Percentiles rank a stretch among this genome's conserved stretches.
phyloP scores from a whole-genome alignment of 306 rosid genomes.

The Quercus berberidifolia region DNA sequence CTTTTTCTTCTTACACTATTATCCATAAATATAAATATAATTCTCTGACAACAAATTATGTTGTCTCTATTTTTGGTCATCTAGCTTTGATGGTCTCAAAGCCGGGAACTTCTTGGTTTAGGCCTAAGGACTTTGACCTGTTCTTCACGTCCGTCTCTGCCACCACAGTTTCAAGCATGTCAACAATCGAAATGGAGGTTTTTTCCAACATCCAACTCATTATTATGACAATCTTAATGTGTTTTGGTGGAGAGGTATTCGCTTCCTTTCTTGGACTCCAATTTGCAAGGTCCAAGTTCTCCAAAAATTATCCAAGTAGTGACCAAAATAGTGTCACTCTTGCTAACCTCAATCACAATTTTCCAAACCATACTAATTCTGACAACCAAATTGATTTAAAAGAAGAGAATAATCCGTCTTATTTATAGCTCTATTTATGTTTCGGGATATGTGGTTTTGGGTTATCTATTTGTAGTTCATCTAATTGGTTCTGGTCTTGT shows the following conservation, averaged over 20 bases:
- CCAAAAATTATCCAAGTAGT: neutral
- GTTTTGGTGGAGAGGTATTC: slow-evolving; percentile 60
- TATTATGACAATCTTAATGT: slow-evolving; percentile 51
- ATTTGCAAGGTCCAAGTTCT: neutral
- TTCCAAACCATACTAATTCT: neutral
- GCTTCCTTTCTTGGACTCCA: slow-evolving; percentile 50
- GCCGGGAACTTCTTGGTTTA: too few relatives aligned
- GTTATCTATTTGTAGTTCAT: slow-evolving; percentile 21
- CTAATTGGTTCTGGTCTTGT: slow-evolving; percentile 29
- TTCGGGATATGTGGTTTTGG: slow-evolving; percentile 24
- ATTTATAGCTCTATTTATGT: slow-evolving; percentile 16
- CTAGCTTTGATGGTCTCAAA: too few relatives aligned
- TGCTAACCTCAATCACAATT: neutral
- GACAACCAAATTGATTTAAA: slow-evolving; percentile 8
- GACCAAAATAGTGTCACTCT: neutral
- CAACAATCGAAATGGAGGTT: slow-evolving; percentile 58
- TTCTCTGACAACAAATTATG: too few relatives aligned
- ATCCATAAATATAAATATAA: too few relatives aligned
- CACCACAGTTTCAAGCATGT: slow-evolving; percentile 72
- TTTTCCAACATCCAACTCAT: slow-evolving; percentile 50
- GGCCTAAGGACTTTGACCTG: slow-evolving; percentile 25
- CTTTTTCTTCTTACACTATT: too few relatives aligned
- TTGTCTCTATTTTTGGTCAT: too few relatives aligned
- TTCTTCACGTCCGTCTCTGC: slow-evolving; percentile 78
- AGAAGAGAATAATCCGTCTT: neutral